Evolutionary conservation across 257 asterid genomes (phyloP).

Genomic region (Nicotiana tomentosiformis): DNA sequence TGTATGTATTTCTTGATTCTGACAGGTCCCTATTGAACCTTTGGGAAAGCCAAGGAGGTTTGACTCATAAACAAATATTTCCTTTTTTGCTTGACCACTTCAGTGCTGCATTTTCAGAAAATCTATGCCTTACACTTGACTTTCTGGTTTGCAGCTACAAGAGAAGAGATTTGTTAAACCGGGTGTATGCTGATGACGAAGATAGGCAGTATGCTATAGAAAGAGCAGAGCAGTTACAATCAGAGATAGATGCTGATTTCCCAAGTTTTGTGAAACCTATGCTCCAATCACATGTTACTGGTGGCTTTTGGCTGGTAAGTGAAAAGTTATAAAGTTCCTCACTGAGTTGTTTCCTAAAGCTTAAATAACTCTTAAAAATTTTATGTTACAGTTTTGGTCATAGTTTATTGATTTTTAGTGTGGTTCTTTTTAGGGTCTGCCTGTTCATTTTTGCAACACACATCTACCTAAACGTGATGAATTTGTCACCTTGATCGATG

Average conservation of each 20-base stretch:
- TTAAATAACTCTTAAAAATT: background rate
- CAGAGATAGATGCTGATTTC: conserved; percentile 32
- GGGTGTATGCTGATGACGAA: conserved; percentile 61
- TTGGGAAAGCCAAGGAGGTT: conserved; percentile 46
- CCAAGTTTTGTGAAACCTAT: conserved; percentile 60
- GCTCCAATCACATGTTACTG: conserved; percentile 66
- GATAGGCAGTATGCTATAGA: conserved; percentile 31
- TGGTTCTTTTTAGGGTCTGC: conserved; percentile 40
- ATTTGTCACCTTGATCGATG: conserved; percentile 36
- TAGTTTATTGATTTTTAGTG: background rate
- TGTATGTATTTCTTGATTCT: conserved; percentile 13
- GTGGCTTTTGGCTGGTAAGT: conserved; percentile 73
- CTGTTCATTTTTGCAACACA: conserved; percentile 38
- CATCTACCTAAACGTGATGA: conserved; percentile 38
- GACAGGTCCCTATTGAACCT: conserved; percentile 49
- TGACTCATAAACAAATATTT: background rate
- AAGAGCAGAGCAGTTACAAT: conserved; percentile 48
- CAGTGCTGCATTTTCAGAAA: conserved; percentile 17
- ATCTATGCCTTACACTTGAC: background rate
- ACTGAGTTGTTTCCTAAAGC: background rate
- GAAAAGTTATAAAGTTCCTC: background rate
- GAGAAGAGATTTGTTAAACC: conserved; percentile 50
- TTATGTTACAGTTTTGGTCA: background rate
- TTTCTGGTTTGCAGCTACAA: conserved; percentile 15
- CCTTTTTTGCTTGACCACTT: background rate